Percentiles rank a stretch among this genome's conserved stretches.
Evolutionary conservation across 768 basidiomycete species (phyloP).

Genomic region (Clitopilus hobsonii): DNA sequence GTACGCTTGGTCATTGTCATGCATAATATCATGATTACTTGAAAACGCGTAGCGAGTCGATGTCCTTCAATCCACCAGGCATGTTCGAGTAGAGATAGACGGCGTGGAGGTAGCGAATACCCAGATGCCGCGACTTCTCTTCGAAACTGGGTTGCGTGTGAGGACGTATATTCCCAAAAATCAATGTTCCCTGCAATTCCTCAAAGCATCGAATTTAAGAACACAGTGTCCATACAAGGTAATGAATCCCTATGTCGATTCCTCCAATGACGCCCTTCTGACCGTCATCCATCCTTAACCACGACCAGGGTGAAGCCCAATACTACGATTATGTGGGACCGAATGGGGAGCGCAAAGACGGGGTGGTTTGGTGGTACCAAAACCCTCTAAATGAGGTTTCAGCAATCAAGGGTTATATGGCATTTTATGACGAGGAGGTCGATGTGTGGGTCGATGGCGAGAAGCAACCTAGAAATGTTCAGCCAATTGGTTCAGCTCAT

Average conservation of each 20-base stretch:
- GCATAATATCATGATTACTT: neutral
- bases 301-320: constrained; percentile 60
- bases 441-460: constrained; percentile 61
- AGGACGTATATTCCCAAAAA: constrained; percentile 60
- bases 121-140: constrained; percentile 46
- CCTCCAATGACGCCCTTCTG: neutral
- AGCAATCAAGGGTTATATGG: constrained; percentile 44
- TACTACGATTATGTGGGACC: constrained; percentile 50
- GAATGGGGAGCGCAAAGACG: constrained; percentile 35
- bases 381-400: constrained; percentile 46
- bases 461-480: constrained; percentile 32
- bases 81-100: constrained; percentile 54
- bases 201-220: constrained; percentile 40
- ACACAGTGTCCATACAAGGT: constrained; percentile 67
- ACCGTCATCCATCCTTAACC: too few species aligned
- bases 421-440: constrained; percentile 66
- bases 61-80: constrained; percentile 53
- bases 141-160: constrained; percentile 51
- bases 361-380: constrained; percentile 65
- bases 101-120: constrained; percentile 64
- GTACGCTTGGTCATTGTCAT: constrained; percentile 21
- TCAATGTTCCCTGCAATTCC: constrained; percentile 46
- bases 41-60: constrained; percentile 49
- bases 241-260: constrained; percentile 4
- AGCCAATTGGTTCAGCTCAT: neutral